Conservation (phyloP, 495 filamentous ascomycete species). For the Collariella sp. region DNA sequence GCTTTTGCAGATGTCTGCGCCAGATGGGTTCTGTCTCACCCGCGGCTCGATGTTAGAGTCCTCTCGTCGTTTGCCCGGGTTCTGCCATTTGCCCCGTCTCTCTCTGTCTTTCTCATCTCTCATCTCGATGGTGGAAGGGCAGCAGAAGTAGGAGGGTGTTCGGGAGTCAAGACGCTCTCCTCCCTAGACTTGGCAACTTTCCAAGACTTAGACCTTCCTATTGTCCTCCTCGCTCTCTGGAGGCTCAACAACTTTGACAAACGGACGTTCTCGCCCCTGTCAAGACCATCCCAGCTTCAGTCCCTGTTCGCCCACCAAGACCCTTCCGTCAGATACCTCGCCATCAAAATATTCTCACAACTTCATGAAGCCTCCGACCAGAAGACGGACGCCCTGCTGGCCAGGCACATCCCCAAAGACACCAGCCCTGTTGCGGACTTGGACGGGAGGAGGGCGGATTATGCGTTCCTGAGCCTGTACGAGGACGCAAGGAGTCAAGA, state of each 20-base stretch:
- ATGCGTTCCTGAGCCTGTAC: constrained; percentile 73
- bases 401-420: constrained; percentile 51
- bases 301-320: constrained; percentile 54
- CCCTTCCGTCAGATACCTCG: constrained; percentile 62
- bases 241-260: constrained; percentile 69
- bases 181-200: constrained; percentile 17
- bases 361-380: constrained; percentile 74
- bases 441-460: constrained; percentile 74
- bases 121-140: constrained; percentile 18
- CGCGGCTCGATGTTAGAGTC: constrained; percentile 40
- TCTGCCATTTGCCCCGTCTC: constrained; percentile 66
- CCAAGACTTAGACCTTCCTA: constrained; percentile 24
- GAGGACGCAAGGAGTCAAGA: constrained; percentile 52
- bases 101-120: constrained; percentile 45
- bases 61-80: constrained; percentile 70
- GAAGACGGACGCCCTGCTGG: constrained; percentile 61
- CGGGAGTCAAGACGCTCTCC: constrained; percentile 1
- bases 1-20: constrained; percentile 73
- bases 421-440: constrained; percentile 54
- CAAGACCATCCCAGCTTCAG: constrained; percentile 59
- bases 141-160: background rate
- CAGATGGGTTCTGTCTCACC: constrained; percentile 51
- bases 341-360: constrained; percentile 67
- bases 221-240: constrained; percentile 59
- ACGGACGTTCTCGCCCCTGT: constrained; percentile 49